phyloP scores from a whole-genome alignment of 768 basidiomycete species.

The Lyophyllum decastes region DNA sequence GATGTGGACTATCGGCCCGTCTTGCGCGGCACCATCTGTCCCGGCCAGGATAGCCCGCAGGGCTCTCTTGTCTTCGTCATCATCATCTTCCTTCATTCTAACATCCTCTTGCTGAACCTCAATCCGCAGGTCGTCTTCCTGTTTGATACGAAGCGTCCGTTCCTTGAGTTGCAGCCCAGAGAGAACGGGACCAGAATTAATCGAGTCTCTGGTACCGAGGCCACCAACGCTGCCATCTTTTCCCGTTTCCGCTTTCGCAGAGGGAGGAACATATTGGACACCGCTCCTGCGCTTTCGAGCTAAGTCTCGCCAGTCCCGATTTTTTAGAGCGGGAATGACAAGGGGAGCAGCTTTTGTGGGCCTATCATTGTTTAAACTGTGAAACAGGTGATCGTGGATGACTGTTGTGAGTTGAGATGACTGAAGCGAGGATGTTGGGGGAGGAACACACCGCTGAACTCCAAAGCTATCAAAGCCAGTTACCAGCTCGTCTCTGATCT shows the following conservation, averaged over 20 bases:
- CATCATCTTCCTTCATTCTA: constrained; percentile 39
- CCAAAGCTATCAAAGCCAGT: constrained; percentile 73
- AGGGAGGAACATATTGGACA: constrained; percentile 65
- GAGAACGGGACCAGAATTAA: constrained; percentile 75
- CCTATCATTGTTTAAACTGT: constrained; percentile 47
- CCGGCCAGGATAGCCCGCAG: constrained; percentile 76
- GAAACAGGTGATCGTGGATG: constrained; percentile 21
- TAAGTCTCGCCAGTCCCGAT: constrained; percentile 87
- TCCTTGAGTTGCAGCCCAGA: constrained; percentile 64
- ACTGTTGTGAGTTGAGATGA: constrained; percentile 78
- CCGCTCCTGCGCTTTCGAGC: constrained; percentile 64
- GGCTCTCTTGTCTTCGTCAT: constrained; percentile 79
- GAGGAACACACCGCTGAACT: constrained; percentile 80
- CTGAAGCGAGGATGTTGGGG: constrained; percentile 28
- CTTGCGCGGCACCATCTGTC: constrained; percentile 39
- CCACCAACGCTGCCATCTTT: constrained; percentile 77
- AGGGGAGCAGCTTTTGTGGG: constrained; percentile 60
- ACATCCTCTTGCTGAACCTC: constrained; percentile 27
- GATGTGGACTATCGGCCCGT: constrained; percentile 52
- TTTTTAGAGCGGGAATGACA: constrained; percentile 84
- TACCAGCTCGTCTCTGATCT: constrained; percentile 66
- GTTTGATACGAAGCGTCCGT: constrained; percentile 29
- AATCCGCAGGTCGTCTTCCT: constrained; percentile 23
- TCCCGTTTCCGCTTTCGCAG: constrained; percentile 55
- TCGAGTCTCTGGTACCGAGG: constrained; percentile 69